Evolutionary conservation across 305 asterid genomes (phyloP).

Genomic region (Solanum aculeatissimum): DNA sequence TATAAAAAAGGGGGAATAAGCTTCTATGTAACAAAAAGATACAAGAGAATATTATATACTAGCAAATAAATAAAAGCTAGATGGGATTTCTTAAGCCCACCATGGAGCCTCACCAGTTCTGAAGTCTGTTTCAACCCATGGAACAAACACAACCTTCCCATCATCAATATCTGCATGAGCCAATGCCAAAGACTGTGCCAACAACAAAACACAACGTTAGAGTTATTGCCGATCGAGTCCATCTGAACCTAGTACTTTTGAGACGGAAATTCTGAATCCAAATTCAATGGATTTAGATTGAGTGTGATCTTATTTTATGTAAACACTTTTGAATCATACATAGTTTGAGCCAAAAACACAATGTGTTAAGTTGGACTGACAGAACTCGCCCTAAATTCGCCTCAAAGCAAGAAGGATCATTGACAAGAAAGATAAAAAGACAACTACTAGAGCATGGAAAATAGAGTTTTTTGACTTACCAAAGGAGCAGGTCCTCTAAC

Average conservation of each 20-base stretch:
- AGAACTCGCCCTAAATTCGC: not conserved
- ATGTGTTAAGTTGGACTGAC: not conserved
- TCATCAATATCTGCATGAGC: constrained; percentile 62
- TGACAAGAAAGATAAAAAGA: not conserved
- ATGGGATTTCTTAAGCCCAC: constrained; percentile 54
- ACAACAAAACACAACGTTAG: not conserved
- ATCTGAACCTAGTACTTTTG: not conserved
- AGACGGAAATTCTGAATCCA: not conserved
- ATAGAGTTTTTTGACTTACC: constrained; percentile 27
- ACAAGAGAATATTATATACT: not conserved
- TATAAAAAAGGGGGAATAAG: not conserved
- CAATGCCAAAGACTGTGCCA: constrained; percentile 76
- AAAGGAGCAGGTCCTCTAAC: constrained; percentile 96
- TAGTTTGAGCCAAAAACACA: not conserved
- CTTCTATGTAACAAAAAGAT: not conserved
- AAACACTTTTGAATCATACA: not conserved
- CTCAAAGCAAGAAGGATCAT: not conserved
- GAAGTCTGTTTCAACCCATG: constrained; percentile 94
- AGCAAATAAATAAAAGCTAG: not conserved
- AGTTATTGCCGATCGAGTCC: not conserved
- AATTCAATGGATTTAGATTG: not conserved
- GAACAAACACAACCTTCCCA: constrained; percentile 82
- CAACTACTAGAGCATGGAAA: not conserved
- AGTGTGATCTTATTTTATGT: not conserved
- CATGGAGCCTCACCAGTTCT: constrained; percentile 94